phyloP scores from a whole-genome alignment of 257 asterid species.

The Agastache rugosa region DNA sequence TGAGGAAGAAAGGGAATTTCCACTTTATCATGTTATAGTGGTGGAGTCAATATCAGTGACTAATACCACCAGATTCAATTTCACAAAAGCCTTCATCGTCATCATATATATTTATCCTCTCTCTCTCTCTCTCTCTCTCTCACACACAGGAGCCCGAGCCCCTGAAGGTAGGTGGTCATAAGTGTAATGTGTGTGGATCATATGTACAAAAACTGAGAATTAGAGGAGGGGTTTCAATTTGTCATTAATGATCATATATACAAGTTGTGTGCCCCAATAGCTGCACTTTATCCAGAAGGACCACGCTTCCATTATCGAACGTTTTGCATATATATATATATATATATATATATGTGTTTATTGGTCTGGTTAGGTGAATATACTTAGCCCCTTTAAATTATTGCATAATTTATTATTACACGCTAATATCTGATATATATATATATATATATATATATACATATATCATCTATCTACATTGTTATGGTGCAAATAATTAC shows the following conservation, averaged over 20 bases:
- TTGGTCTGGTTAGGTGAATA: constrained; percentile 25
- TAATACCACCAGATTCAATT: constrained; percentile 48
- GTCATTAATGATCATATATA: constrained; percentile 29
- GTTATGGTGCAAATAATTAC: constrained; percentile 23
- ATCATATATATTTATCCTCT: background rate
- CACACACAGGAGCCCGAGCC: constrained; percentile 9
- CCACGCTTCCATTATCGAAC: constrained; percentile 40
- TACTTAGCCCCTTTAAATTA: background rate
- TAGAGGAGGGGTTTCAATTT: constrained; percentile 40
- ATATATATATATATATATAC: too few relatives aligned
- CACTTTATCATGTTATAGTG: constrained; percentile 40
- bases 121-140: background rate
- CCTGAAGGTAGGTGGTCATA: constrained; percentile 31
- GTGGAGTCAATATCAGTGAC: constrained; percentile 60
- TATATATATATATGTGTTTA: background rate
- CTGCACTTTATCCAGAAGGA: constrained; percentile 29
- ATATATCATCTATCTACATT: too few relatives aligned
- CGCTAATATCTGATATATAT: too few relatives aligned
- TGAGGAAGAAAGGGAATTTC: constrained; percentile 35
- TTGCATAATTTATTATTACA: background rate
- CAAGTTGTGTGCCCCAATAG: constrained; percentile 43
- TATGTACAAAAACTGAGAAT: constrained; percentile 23
- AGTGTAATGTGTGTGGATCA: constrained; percentile 27
- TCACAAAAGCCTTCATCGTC: constrained; percentile 49
- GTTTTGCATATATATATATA: background rate